Evolutionary conservation across 306 rosid species (phyloP), one percentile per base, ranked within the genome.

Genomic region (Lagenaria siceraria): DNA sequence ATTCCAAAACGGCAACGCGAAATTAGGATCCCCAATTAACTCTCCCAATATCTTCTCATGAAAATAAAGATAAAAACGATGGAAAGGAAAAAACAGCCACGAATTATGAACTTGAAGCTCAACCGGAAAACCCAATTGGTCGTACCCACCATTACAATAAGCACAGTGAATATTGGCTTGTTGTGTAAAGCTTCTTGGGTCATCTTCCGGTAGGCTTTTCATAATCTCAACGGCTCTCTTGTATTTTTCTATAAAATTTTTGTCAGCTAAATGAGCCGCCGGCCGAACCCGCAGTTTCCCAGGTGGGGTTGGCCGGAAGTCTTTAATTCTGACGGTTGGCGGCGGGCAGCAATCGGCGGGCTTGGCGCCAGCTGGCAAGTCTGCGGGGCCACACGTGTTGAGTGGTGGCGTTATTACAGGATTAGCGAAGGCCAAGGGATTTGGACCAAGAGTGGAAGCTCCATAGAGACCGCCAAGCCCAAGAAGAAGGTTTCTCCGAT

Each of bases 71-170:
- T 91, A 93, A 83, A 82, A 91, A 5, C 98, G 87, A 62, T 93
- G 98, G 54, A 69, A 93, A 5, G 98, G 98, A n/a, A 87, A 91
- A 82, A 93, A 93, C 21, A 91, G 96, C 98, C 98, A 93, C 0
- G 90, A 88, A 2, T 62, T 76, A 73, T 93, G 98, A 19, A 93
- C 84, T 81, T 91, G 97, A 21, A 89, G 76, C 18, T 91, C 97
- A 2, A 88, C 79, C 3, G 93, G 92, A 29, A 82, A 89, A 1
- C 91, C 97, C 6, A 73, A 77, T 77, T 93, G 97, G 25, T 83
- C 79, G 80, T 91, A 84, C 0, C 92, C 96, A 25, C 96, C 96
- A 35, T 93, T 86, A 73, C 98, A 93, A 21, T 93, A 93, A 55
- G 98, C 98, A 49, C 98, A 91, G n/a, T 91, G 98, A 15, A 89